Percentiles rank a stretch among this genome's conserved stretches.
phyloP scores from a whole-genome alignment of 176 grass and related monocot species.

The Triticum timopheevii region DNA sequence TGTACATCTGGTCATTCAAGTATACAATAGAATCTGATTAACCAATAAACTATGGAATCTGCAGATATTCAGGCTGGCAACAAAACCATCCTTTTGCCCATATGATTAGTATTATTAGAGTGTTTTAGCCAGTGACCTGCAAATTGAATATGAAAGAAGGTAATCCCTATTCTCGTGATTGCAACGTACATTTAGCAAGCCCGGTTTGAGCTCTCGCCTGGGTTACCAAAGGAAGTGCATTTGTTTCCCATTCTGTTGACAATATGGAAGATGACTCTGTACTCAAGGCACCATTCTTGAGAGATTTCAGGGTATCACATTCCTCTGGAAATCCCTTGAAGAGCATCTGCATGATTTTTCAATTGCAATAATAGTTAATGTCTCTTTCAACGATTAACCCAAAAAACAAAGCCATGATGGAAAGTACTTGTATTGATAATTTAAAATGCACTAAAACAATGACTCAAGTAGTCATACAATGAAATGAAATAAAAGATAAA shows the following conservation, averaged over 20 bases:
- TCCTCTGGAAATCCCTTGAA: constrained; percentile 85
- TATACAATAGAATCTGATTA: neutral
- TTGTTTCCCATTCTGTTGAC: constrained; percentile 66
- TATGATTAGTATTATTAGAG: neutral
- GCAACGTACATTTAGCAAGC: neutral
- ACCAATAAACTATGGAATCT: neutral
- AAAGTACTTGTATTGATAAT: neutral
- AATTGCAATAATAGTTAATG: neutral
- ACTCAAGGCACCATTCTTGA: constrained; percentile 64
- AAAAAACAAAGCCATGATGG: neutral
- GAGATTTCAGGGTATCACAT: constrained; percentile 58
- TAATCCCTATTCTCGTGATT: neutral
- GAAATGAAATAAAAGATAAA: constrained; percentile 18
- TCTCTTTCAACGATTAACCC: constrained; percentile 24
- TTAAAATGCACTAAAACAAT: neutral
- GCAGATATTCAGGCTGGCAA: too few relatives aligned
- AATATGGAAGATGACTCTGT: constrained; percentile 60
- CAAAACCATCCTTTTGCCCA: neutral
- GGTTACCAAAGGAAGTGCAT: constrained; percentile 62
- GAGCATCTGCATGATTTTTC: constrained; percentile 62
- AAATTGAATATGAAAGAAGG: neutral
- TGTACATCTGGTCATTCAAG: neutral
- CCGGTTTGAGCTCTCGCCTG: constrained; percentile 36
- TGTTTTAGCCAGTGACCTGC: constrained; percentile 32
- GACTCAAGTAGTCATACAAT: neutral